phyloP scores from a whole-genome alignment of 2,329 filamentous ascomycete genomes.

The Pyricularia sp. region DNA sequence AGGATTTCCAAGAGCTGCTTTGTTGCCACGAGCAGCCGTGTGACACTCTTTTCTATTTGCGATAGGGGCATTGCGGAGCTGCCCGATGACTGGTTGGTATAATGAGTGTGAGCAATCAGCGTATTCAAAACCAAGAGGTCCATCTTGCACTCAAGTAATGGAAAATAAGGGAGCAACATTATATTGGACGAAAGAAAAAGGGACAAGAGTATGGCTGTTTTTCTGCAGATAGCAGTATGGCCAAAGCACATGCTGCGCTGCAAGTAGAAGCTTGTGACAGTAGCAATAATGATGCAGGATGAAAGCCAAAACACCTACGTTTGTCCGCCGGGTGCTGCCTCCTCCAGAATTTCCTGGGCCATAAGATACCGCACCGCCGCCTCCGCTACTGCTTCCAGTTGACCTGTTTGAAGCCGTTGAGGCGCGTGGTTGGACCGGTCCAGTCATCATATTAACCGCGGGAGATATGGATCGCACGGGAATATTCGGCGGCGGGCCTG shows the following conservation, averaged over 20 bases:
- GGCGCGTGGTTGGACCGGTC: constrained; percentile 38
- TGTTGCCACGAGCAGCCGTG: constrained; percentile 90
- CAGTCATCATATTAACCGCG: constrained; percentile 28
- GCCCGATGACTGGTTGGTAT: constrained; percentile 28
- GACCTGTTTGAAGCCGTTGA: constrained; percentile 56
- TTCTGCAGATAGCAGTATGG: neutral
- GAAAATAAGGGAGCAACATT: neutral
- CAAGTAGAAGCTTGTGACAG: constrained; percentile 3
- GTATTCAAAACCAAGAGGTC: neutral
- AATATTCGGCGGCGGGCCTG: constrained; percentile 42
- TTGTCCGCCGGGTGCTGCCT: constrained; percentile 33
- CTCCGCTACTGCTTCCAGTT: constrained; percentile 15
- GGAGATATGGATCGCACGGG: constrained; percentile 48
- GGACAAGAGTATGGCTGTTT: neutral
- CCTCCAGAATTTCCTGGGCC: neutral
- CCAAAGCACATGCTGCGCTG: neutral
- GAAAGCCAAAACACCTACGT: constrained; percentile 35
- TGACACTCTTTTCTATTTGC: constrained; percentile 98
- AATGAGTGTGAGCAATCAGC: neutral
- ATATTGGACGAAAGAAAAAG: neutral
- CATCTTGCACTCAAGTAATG: neutral
- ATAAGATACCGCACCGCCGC: constrained; percentile 17
- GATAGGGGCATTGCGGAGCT: constrained; percentile 66
- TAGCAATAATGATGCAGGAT: constrained; percentile 2
- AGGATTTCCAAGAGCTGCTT: constrained; percentile 96